Evolutionary conservation across 495 filamentous ascomycete genomes (phyloP), one percentile per base, ranked within the genome.

Genomic region (Aspergillus ellipticus): DNA sequence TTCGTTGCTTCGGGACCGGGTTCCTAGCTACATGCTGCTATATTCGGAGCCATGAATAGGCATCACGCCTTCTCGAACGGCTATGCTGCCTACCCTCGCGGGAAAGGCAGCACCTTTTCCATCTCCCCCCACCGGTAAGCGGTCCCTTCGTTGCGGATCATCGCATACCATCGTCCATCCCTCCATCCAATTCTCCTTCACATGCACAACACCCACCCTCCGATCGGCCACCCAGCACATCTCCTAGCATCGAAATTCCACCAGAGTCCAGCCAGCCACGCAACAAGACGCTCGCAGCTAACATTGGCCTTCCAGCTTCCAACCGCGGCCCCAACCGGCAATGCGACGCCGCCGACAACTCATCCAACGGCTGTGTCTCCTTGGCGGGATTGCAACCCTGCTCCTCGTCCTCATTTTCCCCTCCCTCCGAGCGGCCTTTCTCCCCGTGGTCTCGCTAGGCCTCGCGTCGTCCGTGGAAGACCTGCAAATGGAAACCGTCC

Each of bases 401-500:
- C 79, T 92, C 28, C 71, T 89, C 39, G 82, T 90, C 74, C 76
- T 89, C 53, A 82, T 87, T 51, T 73, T 82, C 47, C 84, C 84
- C 29, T 84, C 89, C 2, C 76, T 90, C 64, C 79, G 90, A 55
- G 83, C 89, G 16, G 68, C 87, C 10, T 71, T 94, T 57, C 62
- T 85, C 37, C 75, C 81, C 4, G 69, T 72, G n/a, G 53, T 85
- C 10, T 87, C 91, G 0, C 73, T 96, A 16, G 86, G 89, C 37
- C 76, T 94, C 26, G 69, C 95, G 10, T 82, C 85, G 29, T 73
- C 82, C 21, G 71, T 73, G 24, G 85, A 88, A 39, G 87, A 94
- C 60, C 81, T 89, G 54, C 82, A 92, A 52, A 81, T 97, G 50
- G 89, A 96, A 65, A 97, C 95, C 2, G 89, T 97, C 43, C 89